Evolutionary conservation across 768 basidiomycete genomes (phyloP), one percentile per base, ranked within the genome.

Genomic region (Agaricus blazei): DNA sequence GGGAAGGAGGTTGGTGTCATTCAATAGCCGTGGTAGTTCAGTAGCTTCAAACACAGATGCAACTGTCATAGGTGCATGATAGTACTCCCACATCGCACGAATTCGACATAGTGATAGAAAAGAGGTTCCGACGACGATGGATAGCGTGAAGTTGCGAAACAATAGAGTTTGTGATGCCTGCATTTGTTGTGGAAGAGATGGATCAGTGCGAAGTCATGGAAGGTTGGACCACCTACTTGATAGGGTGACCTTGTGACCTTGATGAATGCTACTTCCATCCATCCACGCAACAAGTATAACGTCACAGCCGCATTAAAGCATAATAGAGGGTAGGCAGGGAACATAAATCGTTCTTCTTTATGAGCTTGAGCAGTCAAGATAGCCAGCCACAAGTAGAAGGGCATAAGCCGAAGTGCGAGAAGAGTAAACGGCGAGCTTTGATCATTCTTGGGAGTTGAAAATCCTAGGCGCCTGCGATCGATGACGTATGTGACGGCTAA

Each of bases 331-430:
- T 96, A 98, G 2, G 83, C 87, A 0, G 97, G 96, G 69, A 87
- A 98, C 85, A 98, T 89, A 74, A 99, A 99, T n/a, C 97, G 80
- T 67, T 99, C 97, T 70, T 99, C 97, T 72, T 99, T 99, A 71
- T 99, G 97, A 1, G 88, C 74, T 71, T 98, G 96, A 2, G 76
- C 61, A 3, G 83, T 84, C 60, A 99, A 72, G 58, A 97, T 87
- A 1, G 70, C 80, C 45, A 87, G 63, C 96, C 97, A 98, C n/a
- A 98, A 60, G 70, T 98, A 98, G 58, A 96, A 75, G 0, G 93
- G 93, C n/a, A 79, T 68, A n/a, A 98, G 75, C 37, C 94, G 80
- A 52, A 96, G 68, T 3, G 78, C 80, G 45, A 98, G 72, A 44
- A 92, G 68, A 1, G 81, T 87, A 63, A 87, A 93, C 0, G 93